Evolutionary conservation across 108 stramenopile genomes (phyloP).

Genomic region (Fistulifera pelliculosa): DNA sequence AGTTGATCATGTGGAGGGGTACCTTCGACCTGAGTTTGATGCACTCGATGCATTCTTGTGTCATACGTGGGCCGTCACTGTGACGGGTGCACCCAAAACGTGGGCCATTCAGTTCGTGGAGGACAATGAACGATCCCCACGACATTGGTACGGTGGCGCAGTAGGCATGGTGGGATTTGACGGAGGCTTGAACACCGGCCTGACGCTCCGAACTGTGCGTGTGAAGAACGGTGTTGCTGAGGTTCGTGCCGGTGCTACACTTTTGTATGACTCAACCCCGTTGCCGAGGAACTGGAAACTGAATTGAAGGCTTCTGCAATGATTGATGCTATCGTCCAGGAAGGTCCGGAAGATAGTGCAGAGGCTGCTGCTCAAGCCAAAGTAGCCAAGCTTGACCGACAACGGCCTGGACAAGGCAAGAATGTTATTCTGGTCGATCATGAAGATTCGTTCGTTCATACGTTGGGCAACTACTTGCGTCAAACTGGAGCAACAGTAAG

Average conservation of each 20-base stretch:
- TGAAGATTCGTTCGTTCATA: slow-evolving; percentile 98
- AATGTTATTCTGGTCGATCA: slow-evolving; percentile 90
- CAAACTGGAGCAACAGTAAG: slow-evolving; percentile 93
- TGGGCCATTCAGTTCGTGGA: slow-evolving; percentile 99
- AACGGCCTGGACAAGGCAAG: slow-evolving; percentile 49
- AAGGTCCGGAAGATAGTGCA: slow-evolving; percentile 25
- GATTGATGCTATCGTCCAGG: slow-evolving; percentile 81
- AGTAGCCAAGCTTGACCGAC: slow-evolving; percentile 1
- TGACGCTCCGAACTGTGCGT: slow-evolving; percentile 91
- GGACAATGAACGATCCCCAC: slow-evolving; percentile 86
- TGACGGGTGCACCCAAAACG: slow-evolving; percentile 97
- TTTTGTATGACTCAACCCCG: slow-evolving; percentile 92
- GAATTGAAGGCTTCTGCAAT: slow-evolving; percentile 97
- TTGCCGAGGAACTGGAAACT: slow-evolving; percentile 92
- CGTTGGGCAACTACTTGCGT: slow-evolving; percentile 94
- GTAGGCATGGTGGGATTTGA: slow-evolving; percentile 97
- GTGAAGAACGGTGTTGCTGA: slow-evolving; percentile 92
- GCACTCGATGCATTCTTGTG: slow-evolving; percentile 97
- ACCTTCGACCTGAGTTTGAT: slow-evolving; percentile 91
- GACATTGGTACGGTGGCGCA: slow-evolving; percentile 97
- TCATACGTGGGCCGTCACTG: slow-evolving; percentile 98
- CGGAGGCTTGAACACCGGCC: slow-evolving; percentile 92
- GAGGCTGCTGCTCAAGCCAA: slow-evolving; percentile 1
- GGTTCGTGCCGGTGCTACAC: slow-evolving; percentile 89
- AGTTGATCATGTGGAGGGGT: slow-evolving; percentile 98